Evolutionary conservation across 139 green algal genomes (phyloP), one percentile per base, ranked within the genome.

Genomic region (Bryopsis sp.): DNA sequence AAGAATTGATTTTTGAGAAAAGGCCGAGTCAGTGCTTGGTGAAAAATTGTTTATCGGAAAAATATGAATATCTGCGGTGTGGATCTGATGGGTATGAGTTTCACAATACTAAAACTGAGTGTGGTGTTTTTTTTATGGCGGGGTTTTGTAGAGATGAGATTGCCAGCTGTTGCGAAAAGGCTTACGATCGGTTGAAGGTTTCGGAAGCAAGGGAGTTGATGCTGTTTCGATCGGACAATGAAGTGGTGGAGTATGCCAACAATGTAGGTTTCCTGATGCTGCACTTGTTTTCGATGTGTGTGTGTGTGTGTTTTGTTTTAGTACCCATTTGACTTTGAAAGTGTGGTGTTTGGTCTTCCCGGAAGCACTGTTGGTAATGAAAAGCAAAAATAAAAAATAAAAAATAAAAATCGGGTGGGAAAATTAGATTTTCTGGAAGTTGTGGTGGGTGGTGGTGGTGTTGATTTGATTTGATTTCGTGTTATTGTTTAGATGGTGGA

Each of bases 91-190:
- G n/a, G n/a, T n/a, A n/a, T n/a, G n/a, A n/a, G n/a, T n/a, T n/a
- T n/a, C n/a, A n/a, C n/a, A n/a, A n/a, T n/a, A n/a, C n/a, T n/a
- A n/a, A n/a, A n/a, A n/a, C n/a, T n/a, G n/a, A n/a, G n/a, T n/a
- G n/a, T n/a, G n/a, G n/a, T n/a, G n/a, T n/a, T n/a, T n/a, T n/a
- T n/a, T n/a, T n/a, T n/a, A n/a, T n/a, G n/a, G n/a, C n/a, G n/a
- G n/a, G n/a, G n/a, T n/a, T n/a, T n/a, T n/a, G 19, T 75, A 91
- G 88, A 67, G 93, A 97, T 29, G 92, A 98, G 85, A 87, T 97
- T 47, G 90, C 92, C 2, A 81, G 79, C 58, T 97, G 93, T 80
- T 89, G 78, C 70, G 93, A 95, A 79, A 83, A 82, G 5, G 89
- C 92, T 0, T 98, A 97, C 70, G 59, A 77, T 8, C 76, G 50